Conservation (phyloP, 1,284 basidiomycete genomes). For the Trametes sp. region DNA sequence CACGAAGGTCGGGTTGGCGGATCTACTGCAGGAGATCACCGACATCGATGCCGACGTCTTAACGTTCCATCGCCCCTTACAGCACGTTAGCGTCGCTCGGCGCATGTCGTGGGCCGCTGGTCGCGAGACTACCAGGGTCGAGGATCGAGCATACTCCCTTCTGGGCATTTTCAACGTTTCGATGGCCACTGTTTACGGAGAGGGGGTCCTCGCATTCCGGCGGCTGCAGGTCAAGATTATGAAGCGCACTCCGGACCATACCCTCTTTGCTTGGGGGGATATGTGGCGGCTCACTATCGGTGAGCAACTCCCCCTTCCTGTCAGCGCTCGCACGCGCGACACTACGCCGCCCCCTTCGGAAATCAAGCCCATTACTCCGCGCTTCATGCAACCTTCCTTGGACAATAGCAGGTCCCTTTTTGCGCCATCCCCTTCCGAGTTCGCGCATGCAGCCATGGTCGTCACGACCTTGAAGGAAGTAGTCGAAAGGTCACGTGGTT, state of each 20-base stretch:
- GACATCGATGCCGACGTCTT: not conserved
- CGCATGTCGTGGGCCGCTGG: slow-evolving; percentile 4
- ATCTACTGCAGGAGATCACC: slow-evolving; percentile 1
- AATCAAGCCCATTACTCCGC: too few relatives aligned
- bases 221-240: slow-evolving; percentile 13
- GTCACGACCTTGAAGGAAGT: not conserved
- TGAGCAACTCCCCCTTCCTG: not conserved
- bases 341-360: not conserved
- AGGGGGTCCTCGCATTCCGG: not conserved
- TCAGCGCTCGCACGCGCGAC: not conserved
- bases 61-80: not conserved
- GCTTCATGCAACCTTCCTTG: not conserved
- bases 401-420: not conserved
- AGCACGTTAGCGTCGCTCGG: not conserved
- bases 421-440: not conserved
- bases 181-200: slow-evolving; percentile 9
- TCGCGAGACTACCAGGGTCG: slow-evolving; percentile 2
- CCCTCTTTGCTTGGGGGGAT: slow-evolving; percentile 8
- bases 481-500: not conserved
- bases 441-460: not conserved
- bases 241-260: slow-evolving; percentile 5
- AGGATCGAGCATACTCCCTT: slow-evolving; percentile 9
- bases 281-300: too few relatives aligned
- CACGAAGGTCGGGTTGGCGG: slow-evolving; percentile 1
- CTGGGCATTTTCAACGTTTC: slow-evolving; percentile 7